A percentile compares a stretch with the other conserved stretches of the same genome.
phyloP scores from a whole-genome alignment of 768 basidiomycete genomes.

The Boletellus ananiceps region DNA sequence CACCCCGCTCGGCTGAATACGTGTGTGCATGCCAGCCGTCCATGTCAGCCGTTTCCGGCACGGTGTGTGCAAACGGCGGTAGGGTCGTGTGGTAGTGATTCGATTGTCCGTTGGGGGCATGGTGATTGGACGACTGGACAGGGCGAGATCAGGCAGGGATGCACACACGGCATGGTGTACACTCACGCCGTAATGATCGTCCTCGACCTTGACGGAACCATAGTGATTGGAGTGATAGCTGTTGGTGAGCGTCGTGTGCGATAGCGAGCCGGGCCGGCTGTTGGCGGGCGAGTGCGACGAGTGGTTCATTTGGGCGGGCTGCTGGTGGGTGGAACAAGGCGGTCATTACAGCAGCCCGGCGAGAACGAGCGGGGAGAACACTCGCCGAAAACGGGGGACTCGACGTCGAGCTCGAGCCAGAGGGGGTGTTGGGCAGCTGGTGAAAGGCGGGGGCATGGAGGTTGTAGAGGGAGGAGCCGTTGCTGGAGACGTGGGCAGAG shows the following conservation, averaged over 20 bases:
- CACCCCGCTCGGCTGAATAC: constrained; percentile 61
- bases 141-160: neutral
- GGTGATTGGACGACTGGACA: constrained; percentile 29
- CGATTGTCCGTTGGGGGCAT: constrained; percentile 32
- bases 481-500: constrained; percentile 36
- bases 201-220: constrained; percentile 60
- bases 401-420: constrained; percentile 67
- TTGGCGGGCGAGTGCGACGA: constrained; percentile 46
- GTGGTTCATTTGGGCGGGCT: constrained; percentile 68
- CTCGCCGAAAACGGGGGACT: constrained; percentile 88
- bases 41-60: constrained; percentile 39
- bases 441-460: constrained; percentile 55
- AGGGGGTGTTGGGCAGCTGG: constrained; percentile 64
- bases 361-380: constrained; percentile 44
- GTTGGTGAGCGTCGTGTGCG: constrained; percentile 37
- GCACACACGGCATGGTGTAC: constrained; percentile 6
- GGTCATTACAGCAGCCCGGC: constrained; percentile 44
- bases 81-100: constrained; percentile 41
- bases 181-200: constrained; percentile 55
- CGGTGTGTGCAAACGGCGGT: constrained; percentile 45
- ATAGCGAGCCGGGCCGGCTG: constrained; percentile 41
- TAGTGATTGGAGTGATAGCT: constrained; percentile 48
- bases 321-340: constrained; percentile 38
- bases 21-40: constrained; percentile 52
- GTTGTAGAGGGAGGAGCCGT: constrained; percentile 44